phyloP scores from a whole-genome alignment of 169 alveolate species.

The Cytauxzoon felis region DNA sequence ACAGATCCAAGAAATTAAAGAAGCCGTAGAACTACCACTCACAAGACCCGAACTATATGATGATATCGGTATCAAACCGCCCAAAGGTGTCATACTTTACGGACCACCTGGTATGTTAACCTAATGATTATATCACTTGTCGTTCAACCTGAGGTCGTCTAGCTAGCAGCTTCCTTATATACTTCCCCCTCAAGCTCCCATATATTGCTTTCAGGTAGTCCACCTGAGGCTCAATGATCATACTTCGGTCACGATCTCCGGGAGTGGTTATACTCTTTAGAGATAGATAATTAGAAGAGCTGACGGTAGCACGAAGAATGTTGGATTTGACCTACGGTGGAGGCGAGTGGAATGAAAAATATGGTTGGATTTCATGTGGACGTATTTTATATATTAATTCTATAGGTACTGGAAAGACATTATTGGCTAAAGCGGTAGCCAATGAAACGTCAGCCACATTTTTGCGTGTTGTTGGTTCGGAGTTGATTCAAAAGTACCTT shows the following conservation, averaged over 20 bases:
- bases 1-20: conserved; percentile 92
- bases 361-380: neutral
- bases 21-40: conserved; percentile 95
- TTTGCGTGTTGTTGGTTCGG: conserved; percentile 98
- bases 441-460: conserved; percentile 98
- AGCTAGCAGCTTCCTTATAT: neutral
- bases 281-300: no score
- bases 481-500: conserved; percentile 96
- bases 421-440: conserved; percentile 93
- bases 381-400: no score
- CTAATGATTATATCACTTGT: neutral
- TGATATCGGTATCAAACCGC: conserved; percentile 97
- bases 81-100: conserved; percentile 87
- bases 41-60: conserved; percentile 99
- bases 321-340: no score
- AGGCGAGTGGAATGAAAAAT: no score
- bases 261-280: no score
- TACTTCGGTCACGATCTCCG: no score
- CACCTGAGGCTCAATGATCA: no score
- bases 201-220: no score
- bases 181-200: no score
- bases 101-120: conserved; percentile 90
- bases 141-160: neutral
- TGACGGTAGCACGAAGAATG: neutral
- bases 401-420: conserved; percentile 84